These are phyloP conservation scores for Zygotorulaspora sp. DNA, from an alignment of 805 yeast genomes.

Conservation along the genomic window DNA sequence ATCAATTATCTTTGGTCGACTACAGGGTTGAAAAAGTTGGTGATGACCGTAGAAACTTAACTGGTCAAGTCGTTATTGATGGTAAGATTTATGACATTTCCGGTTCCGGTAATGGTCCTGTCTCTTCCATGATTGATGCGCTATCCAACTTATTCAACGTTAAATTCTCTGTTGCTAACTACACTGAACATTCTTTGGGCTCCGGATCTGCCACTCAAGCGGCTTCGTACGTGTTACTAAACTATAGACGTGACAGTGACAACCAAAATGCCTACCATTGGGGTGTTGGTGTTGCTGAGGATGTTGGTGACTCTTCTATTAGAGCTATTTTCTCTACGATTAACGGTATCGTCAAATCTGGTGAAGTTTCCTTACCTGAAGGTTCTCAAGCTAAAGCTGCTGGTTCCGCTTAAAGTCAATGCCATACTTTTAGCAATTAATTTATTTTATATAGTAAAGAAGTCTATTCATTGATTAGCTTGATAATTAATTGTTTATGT, in stretches of 20 bases:
- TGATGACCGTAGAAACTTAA: conserved; percentile 41
- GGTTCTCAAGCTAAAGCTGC: conserved; percentile 14
- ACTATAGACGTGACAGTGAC: conserved; percentile 43
- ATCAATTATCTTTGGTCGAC: conserved; percentile 38
- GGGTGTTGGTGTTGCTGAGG: conserved; percentile 94
- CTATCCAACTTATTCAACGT: conserved; percentile 48
- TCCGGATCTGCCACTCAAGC: conserved; percentile 68
- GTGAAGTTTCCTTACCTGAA: conserved; percentile 28
- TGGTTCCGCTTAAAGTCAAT: conserved; percentile 18
- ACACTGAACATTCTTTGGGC: conserved; percentile 71
- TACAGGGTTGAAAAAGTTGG: conserved; percentile 39
- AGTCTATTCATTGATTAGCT: background rate
- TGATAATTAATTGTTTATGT: background rate
- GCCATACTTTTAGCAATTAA: no score
- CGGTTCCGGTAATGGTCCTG: conserved; percentile 76
- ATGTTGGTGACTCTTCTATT: conserved; percentile 81
- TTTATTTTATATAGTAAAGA: background rate
- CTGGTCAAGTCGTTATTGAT: conserved; percentile 39
- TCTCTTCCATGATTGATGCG: conserved; percentile 68
- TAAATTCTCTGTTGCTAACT: conserved; percentile 58
- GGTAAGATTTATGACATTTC: conserved; percentile 36
- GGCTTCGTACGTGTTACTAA: conserved; percentile 63
- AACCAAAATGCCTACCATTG: conserved; percentile 47
- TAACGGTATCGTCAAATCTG: conserved; percentile 39
- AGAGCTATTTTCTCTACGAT: conserved; percentile 62